These are phyloP conservation scores for Aspergillus uvarum DNA, from an alignment of 2,329 filamentous ascomycete species.

Conservation along the genomic window DNA sequence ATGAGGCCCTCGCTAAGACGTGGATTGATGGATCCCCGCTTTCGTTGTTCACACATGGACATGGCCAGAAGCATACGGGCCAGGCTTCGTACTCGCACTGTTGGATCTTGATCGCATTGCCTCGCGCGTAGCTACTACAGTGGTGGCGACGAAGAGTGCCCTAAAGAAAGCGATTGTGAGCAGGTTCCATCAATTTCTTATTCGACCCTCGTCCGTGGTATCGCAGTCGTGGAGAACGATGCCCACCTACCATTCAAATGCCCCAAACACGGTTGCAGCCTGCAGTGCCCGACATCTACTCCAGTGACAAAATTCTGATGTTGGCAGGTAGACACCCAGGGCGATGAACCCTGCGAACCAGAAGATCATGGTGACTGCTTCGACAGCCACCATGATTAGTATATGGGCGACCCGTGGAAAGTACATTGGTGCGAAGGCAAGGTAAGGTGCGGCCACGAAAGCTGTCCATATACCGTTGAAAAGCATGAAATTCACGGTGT, in stretches of 20 bases:
- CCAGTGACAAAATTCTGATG: constrained; percentile 54
- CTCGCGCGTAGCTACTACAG: constrained; percentile 50
- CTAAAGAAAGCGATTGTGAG: constrained; percentile 20
- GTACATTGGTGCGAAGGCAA: constrained; percentile 66
- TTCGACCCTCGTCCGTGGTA: background rate
- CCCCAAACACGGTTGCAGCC: constrained; percentile 50
- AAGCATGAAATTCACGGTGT: constrained; percentile 71
- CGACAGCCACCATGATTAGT: constrained; percentile 64
- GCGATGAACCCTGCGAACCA: constrained; percentile 89
- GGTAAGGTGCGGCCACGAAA: constrained; percentile 65
- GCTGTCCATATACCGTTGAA: constrained; percentile 77
- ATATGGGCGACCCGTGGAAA: constrained; percentile 62
- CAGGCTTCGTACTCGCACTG: constrained; percentile 22
- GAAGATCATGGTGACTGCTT: constrained; percentile 75
- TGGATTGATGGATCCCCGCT: background rate
- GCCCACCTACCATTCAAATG: constrained; percentile 48
- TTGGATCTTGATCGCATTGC: constrained; percentile 43
- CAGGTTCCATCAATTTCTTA: background rate
- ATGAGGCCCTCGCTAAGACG: background rate
- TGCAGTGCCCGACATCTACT: constrained; percentile 60
- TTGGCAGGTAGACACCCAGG: constrained; percentile 64
- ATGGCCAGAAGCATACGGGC: constrained; percentile 25
- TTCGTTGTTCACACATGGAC: constrained; percentile 11
- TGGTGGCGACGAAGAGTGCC: constrained; percentile 51
- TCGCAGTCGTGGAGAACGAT: background rate